Base-by-base conservation (phyloP, 331 rosid species). In the Ulmus americana region DNA sequence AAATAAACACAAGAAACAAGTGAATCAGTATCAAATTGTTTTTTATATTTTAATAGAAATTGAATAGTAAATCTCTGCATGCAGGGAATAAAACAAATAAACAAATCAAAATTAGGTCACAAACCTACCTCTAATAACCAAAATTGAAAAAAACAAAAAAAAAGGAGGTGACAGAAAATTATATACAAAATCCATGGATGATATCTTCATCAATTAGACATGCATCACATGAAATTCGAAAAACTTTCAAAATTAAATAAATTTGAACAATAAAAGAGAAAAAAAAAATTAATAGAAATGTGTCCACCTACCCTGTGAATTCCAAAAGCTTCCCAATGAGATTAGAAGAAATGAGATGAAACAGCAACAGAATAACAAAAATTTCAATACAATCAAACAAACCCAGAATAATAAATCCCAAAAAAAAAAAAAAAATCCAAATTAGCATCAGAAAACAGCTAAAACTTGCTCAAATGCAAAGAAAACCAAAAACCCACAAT, bases 141-240 rank as follows among this genome's bases (percentile, higher is more conserved):
- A 20, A 55, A 55, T 55, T 8, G 3, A 52, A 28, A 16, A 22
- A 5, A 16, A 28, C 10, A 10, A 8, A 13, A 59, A 59, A 8
- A 9, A 20, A 14, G 8, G 16, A 40, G 38, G 13, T 14, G 53
- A 51, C 44, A 58, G 22, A 41, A 50, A 57, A 57, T 51, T 15
- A 38, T 13, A 60, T 12, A 15, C 5, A n/a, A 60, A 42, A 48
- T 4, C 13, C 71, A 7, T 49, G 61, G 45, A 39, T 55, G 61
- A 41, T 43, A 72, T 55, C 14, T 39, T 45, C 68, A 46, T 13
- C 47, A 49, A 42, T 42, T 8, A 44, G 22, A 63, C 68, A 35
- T 49, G 68, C 52, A 61, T 8, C 65, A 61, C 50, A 45, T 45
- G 47, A 13, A 28, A 46, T 45, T 64, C 65, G 41, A 12, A 69